Percentiles rank a stretch among this genome's conserved stretches.
These are phyloP conservation scores for Zea mays DNA, from an alignment of 176 grass and related monocot species.

Conservation along the genomic window DNA sequence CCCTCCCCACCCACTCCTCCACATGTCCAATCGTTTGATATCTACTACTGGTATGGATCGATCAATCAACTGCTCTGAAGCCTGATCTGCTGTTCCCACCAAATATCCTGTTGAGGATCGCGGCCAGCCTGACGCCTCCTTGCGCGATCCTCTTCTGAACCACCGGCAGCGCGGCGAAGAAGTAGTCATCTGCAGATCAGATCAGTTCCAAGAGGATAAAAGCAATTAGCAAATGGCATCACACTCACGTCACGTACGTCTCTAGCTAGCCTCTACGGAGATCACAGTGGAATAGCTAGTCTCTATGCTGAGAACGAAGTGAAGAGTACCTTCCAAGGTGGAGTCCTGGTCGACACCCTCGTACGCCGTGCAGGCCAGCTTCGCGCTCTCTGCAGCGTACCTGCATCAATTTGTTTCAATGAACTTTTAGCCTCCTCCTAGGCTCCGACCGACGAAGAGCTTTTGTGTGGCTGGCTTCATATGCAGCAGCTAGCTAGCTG, in stretches of 20 bases:
- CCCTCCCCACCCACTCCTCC: too few species aligned
- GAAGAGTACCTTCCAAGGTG: conserved; percentile 46
- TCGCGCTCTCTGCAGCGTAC: conserved; percentile 54
- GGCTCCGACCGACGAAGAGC: too few species aligned
- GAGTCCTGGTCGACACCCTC: conserved; percentile 51
- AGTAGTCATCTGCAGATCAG: conserved; percentile 55
- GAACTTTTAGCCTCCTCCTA: too few species aligned
- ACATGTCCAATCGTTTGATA: background rate
- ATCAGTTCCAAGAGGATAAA: background rate
- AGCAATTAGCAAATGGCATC: background rate
- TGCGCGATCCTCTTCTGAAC: conserved; percentile 63
- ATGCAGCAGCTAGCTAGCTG: too few species aligned
- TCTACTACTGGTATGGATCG: background rate
- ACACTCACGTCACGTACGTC: too few species aligned
- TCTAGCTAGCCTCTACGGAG: too few species aligned
- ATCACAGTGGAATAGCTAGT: too few species aligned
- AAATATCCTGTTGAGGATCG: conserved; percentile 55
- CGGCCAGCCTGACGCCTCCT: conserved; percentile 51
- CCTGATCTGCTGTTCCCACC: conserved; percentile 25
- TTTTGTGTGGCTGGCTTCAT: too few species aligned
- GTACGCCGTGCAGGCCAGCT: conserved; percentile 48
- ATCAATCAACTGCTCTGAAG: conserved; percentile 41
- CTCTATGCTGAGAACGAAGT: too few species aligned
- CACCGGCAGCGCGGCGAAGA: conserved; percentile 46
- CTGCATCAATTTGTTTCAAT: conserved; percentile 11